phyloP scores from a whole-genome alignment of 2,329 filamentous ascomycete species.

The Beauveria sp. region DNA sequence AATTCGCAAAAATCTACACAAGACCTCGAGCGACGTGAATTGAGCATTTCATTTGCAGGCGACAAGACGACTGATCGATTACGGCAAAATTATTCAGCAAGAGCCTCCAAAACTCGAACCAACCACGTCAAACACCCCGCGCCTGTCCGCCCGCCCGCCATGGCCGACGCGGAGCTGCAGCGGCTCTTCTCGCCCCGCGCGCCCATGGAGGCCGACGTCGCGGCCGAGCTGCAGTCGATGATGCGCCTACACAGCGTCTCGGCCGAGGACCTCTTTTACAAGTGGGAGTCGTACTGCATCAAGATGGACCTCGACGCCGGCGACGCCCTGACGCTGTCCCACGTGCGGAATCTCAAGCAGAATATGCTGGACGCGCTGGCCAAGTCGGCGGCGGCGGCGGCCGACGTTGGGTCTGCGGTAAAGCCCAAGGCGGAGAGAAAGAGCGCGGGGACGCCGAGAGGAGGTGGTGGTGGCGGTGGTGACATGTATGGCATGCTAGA shows the following conservation, averaged over 20 bases:
- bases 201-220: conserved; percentile 65
- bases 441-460: conserved; percentile 52
- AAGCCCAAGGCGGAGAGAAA: conserved; percentile 51
- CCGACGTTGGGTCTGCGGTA: conserved; percentile 27
- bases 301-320: conserved; percentile 82
- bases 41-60: background rate
- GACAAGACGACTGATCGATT: background rate
- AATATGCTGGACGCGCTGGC: conserved; percentile 79
- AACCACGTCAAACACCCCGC: background rate
- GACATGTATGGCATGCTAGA: conserved; percentile 85
- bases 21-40: background rate
- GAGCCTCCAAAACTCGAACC: background rate
- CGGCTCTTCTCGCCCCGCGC: conserved; percentile 29
- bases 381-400: conserved; percentile 52
- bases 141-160: conserved; percentile 16
- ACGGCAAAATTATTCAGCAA: background rate
- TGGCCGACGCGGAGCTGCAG: conserved; percentile 30
- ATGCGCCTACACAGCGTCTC: conserved; percentile 74
- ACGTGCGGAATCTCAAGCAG: conserved; percentile 72
- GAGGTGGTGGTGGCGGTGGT: conserved; percentile 39
- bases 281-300: conserved; percentile 97
- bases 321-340: conserved; percentile 57
- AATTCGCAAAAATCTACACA: background rate
- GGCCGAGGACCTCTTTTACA: conserved; percentile 86
- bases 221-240: conserved; percentile 77